Evolutionary conservation across 1,139 yeast species (phyloP).

Genomic region (Geotrichum aggregatum): DNA sequence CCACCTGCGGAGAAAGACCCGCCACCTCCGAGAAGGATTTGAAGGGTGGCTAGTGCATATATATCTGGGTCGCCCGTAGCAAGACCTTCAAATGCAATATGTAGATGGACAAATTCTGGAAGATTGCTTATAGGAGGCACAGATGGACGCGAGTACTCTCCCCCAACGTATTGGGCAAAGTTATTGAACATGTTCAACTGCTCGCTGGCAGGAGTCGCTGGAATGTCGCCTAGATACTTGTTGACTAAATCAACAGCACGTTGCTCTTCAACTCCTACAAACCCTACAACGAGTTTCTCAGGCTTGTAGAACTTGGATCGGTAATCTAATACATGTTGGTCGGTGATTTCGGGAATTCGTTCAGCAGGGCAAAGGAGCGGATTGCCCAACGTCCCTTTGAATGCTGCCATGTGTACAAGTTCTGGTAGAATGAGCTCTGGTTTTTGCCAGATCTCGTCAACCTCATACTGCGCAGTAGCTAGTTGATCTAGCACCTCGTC

Average conservation of each 20-base stretch:
- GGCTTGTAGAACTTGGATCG: constrained; percentile 72
- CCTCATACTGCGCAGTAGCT: constrained; percentile 74
- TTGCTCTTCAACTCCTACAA: constrained; percentile 78
- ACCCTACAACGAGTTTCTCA: constrained; percentile 76
- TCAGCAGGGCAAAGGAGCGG: constrained; percentile 82
- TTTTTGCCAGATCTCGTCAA: constrained; percentile 72
- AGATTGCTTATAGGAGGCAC: constrained; percentile 66
- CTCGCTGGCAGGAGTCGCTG: constrained; percentile 31
- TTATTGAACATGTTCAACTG: constrained; percentile 32
- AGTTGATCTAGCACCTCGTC: constrained; percentile 73
- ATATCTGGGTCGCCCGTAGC: constrained; percentile 82
- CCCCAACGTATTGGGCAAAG: constrained; percentile 71
- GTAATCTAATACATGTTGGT: constrained; percentile 55
- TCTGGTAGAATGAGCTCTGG: constrained; percentile 90
- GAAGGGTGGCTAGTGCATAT: constrained; percentile 85
- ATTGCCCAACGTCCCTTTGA: constrained; percentile 72
- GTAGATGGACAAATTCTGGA: constrained; percentile 82
- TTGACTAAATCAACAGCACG: constrained; percentile 63
- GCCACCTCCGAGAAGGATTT: constrained; percentile 94
- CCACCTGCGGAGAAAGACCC: constrained; percentile 98
- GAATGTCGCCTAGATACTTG: constrained; percentile 62
- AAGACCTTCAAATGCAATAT: constrained; percentile 83
- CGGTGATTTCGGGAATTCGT: constrained; percentile 52
- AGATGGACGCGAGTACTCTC: constrained; percentile 65
- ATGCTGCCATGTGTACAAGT: constrained; percentile 79